A percentile compares a stretch with the other conserved stretches of the same genome.
Conservation (phyloP, 2,329 filamentous ascomycete species). For the Talaromyces marneffei region DNA sequence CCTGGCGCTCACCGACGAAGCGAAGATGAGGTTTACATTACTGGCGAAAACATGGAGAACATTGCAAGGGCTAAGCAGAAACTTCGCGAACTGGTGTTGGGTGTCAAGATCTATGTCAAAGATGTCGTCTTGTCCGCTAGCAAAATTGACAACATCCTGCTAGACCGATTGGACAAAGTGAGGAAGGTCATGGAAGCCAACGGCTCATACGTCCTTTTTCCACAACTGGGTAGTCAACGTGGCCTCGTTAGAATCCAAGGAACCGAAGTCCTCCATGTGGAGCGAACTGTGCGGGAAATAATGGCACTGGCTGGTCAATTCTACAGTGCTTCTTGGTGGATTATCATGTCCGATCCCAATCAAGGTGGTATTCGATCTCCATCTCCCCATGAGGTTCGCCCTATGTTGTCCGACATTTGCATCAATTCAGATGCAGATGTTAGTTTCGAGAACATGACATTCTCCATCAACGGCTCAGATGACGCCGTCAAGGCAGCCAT, state of each 20-base stretch:
- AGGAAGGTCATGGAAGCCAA: constrained; percentile 97
- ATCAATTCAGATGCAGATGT: constrained; percentile 94
- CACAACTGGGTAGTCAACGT: constrained; percentile 76
- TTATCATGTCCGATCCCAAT: constrained; percentile 67
- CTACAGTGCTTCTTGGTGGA: constrained; percentile 95
- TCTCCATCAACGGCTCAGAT: constrained; percentile 90
- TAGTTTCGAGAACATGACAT: constrained; percentile 88
- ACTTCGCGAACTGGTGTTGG: constrained; percentile 75
- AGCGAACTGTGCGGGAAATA: constrained; percentile 89
- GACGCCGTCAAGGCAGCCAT: constrained; percentile 95
- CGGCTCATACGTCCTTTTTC: constrained; percentile 90
- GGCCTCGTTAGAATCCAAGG: constrained; percentile 86
- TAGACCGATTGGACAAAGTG: constrained; percentile 89
- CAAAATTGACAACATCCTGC: constrained; percentile 91
- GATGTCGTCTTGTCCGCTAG: constrained; percentile 82
- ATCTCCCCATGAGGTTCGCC: constrained; percentile 64
- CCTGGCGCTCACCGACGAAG: constrained; percentile 74
- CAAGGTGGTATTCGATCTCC: constrained; percentile 55
- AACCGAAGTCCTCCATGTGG: constrained; percentile 85
- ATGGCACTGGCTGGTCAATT: constrained; percentile 96
- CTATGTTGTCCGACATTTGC: constrained; percentile 93
- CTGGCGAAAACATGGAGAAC: constrained; percentile 75
- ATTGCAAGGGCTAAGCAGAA: constrained; percentile 87
- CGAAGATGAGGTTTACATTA: constrained; percentile 90
- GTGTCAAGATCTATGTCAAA: constrained; percentile 81